These are phyloP conservation scores for Psilocybe mexicana DNA, from an alignment of 1,284 basidiomycete genomes.

Conservation along the genomic window DNA sequence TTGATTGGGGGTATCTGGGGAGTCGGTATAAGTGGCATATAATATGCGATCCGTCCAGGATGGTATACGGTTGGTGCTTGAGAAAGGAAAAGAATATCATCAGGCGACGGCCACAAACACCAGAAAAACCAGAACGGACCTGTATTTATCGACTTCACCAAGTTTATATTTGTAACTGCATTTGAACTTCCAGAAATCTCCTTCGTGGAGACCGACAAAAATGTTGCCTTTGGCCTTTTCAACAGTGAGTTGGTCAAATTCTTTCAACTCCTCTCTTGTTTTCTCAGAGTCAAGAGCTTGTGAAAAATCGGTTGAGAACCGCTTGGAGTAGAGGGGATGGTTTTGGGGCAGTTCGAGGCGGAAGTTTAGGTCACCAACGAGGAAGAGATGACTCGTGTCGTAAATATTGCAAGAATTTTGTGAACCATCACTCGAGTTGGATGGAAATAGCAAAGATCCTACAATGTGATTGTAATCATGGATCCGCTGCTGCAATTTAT, in stretches of 20 bases:
- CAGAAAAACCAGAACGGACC: slow-evolving; percentile 41
- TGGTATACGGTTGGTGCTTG: slow-evolving; percentile 74
- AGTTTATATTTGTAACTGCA: slow-evolving; percentile 87
- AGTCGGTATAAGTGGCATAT: slow-evolving; percentile 80
- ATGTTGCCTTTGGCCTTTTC: slow-evolving; percentile 65
- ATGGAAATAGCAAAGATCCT: slow-evolving; percentile 76
- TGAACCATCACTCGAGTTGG: slow-evolving; percentile 43
- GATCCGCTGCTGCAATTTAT: slow-evolving; percentile 72
- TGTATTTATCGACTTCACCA: slow-evolving; percentile 79
- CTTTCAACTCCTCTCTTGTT: slow-evolving; percentile 63
- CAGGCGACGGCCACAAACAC: neutral
- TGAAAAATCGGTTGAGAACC: slow-evolving; percentile 35
- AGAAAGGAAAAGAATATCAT: neutral
- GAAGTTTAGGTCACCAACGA: slow-evolving; percentile 92
- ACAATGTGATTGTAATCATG: slow-evolving; percentile 85
- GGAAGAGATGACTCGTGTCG: slow-evolving; percentile 82
- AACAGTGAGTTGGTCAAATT: slow-evolving; percentile 75
- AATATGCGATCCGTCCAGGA: slow-evolving; percentile 96
- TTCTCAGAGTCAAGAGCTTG: slow-evolving; percentile 50
- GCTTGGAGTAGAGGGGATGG: slow-evolving; percentile 40
- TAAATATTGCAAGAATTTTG: slow-evolving; percentile 62
- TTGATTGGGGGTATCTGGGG: slow-evolving; percentile 48
- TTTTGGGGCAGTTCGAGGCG: slow-evolving; percentile 63
- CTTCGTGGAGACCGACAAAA: slow-evolving; percentile 78
- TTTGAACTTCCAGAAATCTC: slow-evolving; percentile 83